Percentiles rank a stretch among this genome's conserved stretches.
phyloP scores from a whole-genome alignment of 2,329 filamentous ascomycete genomes.

The Fusarium praegraminearum region DNA sequence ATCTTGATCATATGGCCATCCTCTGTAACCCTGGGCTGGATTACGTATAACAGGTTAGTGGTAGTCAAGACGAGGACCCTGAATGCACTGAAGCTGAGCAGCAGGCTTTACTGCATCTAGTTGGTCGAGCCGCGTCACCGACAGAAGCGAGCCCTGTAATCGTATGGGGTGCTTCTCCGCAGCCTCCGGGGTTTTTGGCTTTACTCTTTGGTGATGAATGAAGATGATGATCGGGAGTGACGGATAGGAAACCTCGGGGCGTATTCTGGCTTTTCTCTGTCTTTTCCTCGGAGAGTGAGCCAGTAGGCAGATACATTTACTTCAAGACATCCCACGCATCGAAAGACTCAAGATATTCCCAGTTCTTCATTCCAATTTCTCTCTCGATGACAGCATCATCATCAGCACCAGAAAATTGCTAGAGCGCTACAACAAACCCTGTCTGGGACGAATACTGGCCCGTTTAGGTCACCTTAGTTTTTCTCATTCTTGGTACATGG shows the following conservation, averaged over 20 bases:
- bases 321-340: slow-evolving; percentile 6
- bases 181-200: slow-evolving; percentile 18
- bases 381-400: slow-evolving; percentile 27
- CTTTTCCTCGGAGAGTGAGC: slow-evolving; percentile 8
- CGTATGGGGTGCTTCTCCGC: slow-evolving; percentile 24
- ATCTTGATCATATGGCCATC: background rate
- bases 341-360: background rate
- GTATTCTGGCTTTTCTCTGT: slow-evolving; percentile 2
- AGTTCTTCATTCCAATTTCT: slow-evolving; percentile 6
- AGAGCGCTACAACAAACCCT: slow-evolving; percentile 33
- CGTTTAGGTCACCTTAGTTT: slow-evolving; percentile 16
- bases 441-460: slow-evolving; percentile 18
- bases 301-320: slow-evolving; percentile 22
- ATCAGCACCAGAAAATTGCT: background rate
- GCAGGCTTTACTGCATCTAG: background rate
- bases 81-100: slow-evolving; percentile 11
- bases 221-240: slow-evolving; percentile 6
- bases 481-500: slow-evolving; percentile 6
- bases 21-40: background rate
- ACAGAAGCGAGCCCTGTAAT: slow-evolving; percentile 26
- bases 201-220: background rate
- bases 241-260: slow-evolving; percentile 23
- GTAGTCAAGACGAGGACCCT: slow-evolving; percentile 25
- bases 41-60: slow-evolving; percentile 22
- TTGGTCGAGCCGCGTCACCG: slow-evolving; percentile 38